phyloP scores from a whole-genome alignment of 495 filamentous ascomycete species.

The Tetracladium setigerum region DNA sequence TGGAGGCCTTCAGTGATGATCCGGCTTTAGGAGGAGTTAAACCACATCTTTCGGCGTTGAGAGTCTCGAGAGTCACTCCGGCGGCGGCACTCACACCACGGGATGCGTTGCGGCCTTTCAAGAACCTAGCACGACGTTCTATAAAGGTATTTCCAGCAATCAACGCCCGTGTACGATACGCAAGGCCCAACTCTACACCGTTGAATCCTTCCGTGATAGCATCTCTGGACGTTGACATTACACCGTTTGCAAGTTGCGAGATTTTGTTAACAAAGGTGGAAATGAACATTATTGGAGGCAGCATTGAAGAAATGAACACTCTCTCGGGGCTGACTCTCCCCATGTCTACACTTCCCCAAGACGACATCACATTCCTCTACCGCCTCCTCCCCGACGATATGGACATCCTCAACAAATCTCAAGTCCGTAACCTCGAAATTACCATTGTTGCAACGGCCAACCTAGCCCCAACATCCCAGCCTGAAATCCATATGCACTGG shows the following conservation, averaged over 20 bases:
- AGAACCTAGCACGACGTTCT: conserved; percentile 51
- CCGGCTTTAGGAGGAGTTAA: conserved; percentile 55
- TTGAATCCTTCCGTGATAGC: conserved; percentile 58
- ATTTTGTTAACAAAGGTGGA: conserved; percentile 59
- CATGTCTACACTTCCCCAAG: conserved; percentile 64
- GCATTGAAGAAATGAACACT: conserved; percentile 58
- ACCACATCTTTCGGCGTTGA: conserved; percentile 70
- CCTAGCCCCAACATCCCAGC: conserved; percentile 57
- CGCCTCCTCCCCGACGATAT: conserved; percentile 60
- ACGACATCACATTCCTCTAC: conserved; percentile 82
- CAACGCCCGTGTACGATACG: conserved; percentile 78
- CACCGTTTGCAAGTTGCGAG: conserved; percentile 69
- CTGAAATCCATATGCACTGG: conserved; percentile 74
- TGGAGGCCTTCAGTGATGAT: conserved; percentile 69
- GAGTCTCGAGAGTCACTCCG: conserved; percentile 72
- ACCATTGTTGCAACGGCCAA: conserved; percentile 58
- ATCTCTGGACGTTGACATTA: conserved; percentile 81
- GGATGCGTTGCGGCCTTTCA: conserved; percentile 55
- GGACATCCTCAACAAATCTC: conserved; percentile 36
- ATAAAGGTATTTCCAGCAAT: conserved; percentile 72
- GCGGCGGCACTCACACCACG: conserved; percentile 41
- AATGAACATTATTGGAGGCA: conserved; percentile 58
- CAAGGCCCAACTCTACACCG: conserved; percentile 57
- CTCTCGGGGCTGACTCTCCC: conserved; percentile 52
- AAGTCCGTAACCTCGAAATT: conserved; percentile 44